Base-by-base conservation (phyloP, 202 grass and related monocot genomes). In the Saccharum hybrid region DNA sequence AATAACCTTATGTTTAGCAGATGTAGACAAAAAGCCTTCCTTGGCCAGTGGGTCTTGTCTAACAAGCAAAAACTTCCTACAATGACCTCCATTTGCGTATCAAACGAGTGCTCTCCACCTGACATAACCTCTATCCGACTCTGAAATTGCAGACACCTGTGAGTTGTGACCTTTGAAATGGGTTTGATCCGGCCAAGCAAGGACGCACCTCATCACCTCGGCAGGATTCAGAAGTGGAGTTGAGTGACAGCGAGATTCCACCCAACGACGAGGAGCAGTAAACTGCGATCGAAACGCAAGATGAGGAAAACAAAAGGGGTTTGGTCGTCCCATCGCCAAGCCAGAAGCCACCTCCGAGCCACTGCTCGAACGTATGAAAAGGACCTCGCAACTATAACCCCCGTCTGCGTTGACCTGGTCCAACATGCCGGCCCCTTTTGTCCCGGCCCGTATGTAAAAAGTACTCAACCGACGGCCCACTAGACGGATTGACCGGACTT, bases 41-140 rank as follows among this genome's bases (percentile, higher is more conserved):
- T 49, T 13, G 22, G 63, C 26, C 5, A 10, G 2, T 78, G 18
- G 18, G 60, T 48, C 19, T 68, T 6, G 19, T n/a, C 77, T 80
- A 80, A 80, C 43, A 51, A 68, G 64, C 46, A n/a, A 54, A 30
- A 21, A n/a, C 26, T 71, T 37, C 30, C 14, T 69, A 16, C 39
- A 22, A 30, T 7, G 46, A 43, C 62, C 36, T 52, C 26, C 36
- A 40, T 30, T 74, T 80, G 49, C 23, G 4, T 57, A 42, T 23
- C 21, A 80, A 69, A 28, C 39, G 71, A 45, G 40, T 63, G 41
- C 3, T 37, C 12, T 45, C 6, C 2, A 54, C 22, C 21, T 52
- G 31, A 63, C 23, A 62, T 4, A 6, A 10, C 42, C 39, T 70
- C 10, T 12, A 68, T 80, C 52, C 30, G 60, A 68, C 43, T 61